Percentiles rank a stretch among this genome's conserved stretches.
phyloP scores from a whole-genome alignment of 495 filamentous ascomycete species.

The Beverwykella pulmonaria region DNA sequence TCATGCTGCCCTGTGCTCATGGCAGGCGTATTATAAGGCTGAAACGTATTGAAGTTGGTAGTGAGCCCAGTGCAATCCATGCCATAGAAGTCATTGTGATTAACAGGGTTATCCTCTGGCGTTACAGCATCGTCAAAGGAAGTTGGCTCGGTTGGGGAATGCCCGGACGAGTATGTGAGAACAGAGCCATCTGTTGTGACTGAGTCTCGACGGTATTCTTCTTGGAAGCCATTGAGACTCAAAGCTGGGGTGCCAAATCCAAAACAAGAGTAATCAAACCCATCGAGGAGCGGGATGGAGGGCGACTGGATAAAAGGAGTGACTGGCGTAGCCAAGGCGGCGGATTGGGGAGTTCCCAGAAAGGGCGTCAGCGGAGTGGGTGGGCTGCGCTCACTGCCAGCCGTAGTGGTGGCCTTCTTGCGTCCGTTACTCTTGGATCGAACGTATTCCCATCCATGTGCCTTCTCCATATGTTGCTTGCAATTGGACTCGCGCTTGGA shows the following conservation, averaged over 20 bases:
- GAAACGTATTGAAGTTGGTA: constrained; percentile 15
- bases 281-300: constrained; percentile 7
- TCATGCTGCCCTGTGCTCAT: constrained; percentile 29
- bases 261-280: constrained; percentile 28
- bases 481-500: constrained; percentile 97
- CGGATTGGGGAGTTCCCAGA: constrained; percentile 29
- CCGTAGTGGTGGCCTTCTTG: constrained; percentile 35
- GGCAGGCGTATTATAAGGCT: constrained; percentile 38
- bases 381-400: constrained; percentile 36
- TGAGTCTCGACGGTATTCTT: constrained; percentile 34
- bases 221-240: constrained; percentile 27
- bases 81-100: constrained; percentile 39
- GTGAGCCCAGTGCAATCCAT: constrained; percentile 19
- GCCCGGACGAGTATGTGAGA: constrained; percentile 36
- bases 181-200: constrained; percentile 32
- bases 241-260: constrained; percentile 34
- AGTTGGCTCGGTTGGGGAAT: constrained; percentile 35
- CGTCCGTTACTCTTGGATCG: constrained; percentile 85
- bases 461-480: constrained; percentile 99
- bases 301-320: constrained; percentile 34
- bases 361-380: constrained; percentile 40
- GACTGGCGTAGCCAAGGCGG: constrained; percentile 27
- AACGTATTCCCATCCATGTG: constrained; percentile 85
- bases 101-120: constrained; percentile 38
- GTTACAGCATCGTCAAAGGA: constrained; percentile 41